A percentile compares a stretch with the other conserved stretches of the same genome.
phyloP scores from a whole-genome alignment of 768 basidiomycete species.

The Leucosporidium yakuticum region DNA sequence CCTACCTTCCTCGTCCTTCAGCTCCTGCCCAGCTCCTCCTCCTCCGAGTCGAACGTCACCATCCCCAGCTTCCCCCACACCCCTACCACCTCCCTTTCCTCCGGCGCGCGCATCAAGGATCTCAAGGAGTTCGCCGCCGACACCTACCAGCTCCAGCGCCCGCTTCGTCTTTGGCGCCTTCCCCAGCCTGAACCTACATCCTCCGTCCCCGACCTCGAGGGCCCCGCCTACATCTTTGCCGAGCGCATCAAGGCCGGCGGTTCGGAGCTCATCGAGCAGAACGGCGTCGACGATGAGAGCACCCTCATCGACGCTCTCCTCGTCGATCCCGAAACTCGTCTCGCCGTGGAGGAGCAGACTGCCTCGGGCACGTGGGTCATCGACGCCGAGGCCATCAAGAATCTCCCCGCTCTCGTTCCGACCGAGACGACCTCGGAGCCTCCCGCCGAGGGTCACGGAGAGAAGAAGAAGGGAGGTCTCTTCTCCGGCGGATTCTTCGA shows the following conservation, averaged over 20 bases:
- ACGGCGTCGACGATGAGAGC: background rate
- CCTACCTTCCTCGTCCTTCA: slow-evolving; percentile 57
- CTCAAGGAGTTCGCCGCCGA: slow-evolving; percentile 42
- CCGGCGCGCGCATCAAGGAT: slow-evolving; percentile 50
- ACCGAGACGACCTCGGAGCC: slow-evolving; percentile 44
- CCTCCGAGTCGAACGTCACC: slow-evolving; percentile 35
- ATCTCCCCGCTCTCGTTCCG: slow-evolving; percentile 11
- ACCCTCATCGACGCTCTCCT: slow-evolving; percentile 27
- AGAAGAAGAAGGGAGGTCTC: slow-evolving; percentile 12
- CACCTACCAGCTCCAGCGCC: slow-evolving; percentile 29
- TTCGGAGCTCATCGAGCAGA: slow-evolving; percentile 20
- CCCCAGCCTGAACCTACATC: slow-evolving; percentile 38
- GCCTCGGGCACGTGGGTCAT: slow-evolving; percentile 28
- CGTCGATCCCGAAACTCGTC: slow-evolving; percentile 9
- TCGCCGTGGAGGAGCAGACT: slow-evolving; percentile 31
- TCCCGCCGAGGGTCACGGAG: background rate
- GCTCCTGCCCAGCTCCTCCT: slow-evolving; percentile 45
- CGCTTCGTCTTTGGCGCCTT: slow-evolving; percentile 57
- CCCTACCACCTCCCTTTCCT: slow-evolving; percentile 50
- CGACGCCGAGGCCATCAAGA: slow-evolving; percentile 12
- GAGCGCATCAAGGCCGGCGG: slow-evolving; percentile 25
- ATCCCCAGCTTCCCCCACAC: slow-evolving; percentile 35
- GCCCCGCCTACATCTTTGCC: slow-evolving; percentile 33
- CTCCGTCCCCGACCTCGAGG: slow-evolving; percentile 40
- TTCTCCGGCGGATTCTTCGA: slow-evolving; percentile 2